Base-by-base conservation (phyloP, 768 basidiomycete species). In the Lactarius hengduanensis region DNA sequence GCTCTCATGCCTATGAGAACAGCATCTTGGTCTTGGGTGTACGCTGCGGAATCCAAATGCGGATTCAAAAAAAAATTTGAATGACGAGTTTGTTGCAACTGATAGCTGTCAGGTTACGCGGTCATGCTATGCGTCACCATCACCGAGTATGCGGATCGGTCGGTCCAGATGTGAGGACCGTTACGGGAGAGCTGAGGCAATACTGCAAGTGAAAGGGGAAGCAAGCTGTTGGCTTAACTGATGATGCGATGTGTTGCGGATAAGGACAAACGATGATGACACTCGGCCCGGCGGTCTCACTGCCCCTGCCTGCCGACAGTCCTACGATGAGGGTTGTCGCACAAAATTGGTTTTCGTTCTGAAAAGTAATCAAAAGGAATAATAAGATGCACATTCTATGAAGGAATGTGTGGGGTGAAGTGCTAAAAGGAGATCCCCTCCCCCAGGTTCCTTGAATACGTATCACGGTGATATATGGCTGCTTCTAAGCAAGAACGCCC, bases 371-470 rank as follows among this genome's bases (percentile, higher is more conserved):
- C 13, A 26, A 50, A 45, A 6, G 20, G 43, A n/a, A 50, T 3
- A 13, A 26, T 13, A 50, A 22, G 22, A 50, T 15, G 50, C 10
- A n/a, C 8, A 47, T 11, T 3, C n/a, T 22, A n/a, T 22, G n/a
- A 53, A 53, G 26, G 50, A 28, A 53, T n/a, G 43, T n/a, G 50
- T 53, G 22, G 50, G 50, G 50, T 15, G 50, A 53, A 15, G 50
- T 53, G 26, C 50, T 16, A 22, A 53, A 53, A 53, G 50, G 26
- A 26, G 50, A 53, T 26, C 13, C 22, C 50, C 45, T 41, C 41
- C 45, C 45, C n/a, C n/a, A 47, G 45, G 45, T 47, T 47, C 45
- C 50, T 53, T 53, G 50, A 53, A 53, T 53, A 53, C 50, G 50
- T 53, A 53, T 26, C 50, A 28, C 50, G 11, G 22, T 50, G 47